Evolutionary conservation across 1,284 basidiomycete species (phyloP).

Genomic region (Puccinia novopanici): DNA sequence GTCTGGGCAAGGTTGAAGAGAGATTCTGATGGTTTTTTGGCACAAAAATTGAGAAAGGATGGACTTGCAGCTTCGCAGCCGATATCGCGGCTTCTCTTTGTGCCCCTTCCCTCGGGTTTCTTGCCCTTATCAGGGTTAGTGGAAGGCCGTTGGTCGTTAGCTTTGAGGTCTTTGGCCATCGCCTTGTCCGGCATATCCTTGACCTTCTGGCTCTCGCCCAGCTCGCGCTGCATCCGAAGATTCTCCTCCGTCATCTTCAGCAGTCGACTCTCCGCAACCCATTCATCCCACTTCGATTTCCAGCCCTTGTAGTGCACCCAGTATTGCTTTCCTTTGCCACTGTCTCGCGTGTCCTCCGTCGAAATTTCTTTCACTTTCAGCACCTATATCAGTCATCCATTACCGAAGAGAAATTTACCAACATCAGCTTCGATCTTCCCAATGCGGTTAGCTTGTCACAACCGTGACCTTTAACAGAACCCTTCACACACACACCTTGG

Average conservation of each 20-base stretch:
- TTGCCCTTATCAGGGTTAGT: conserved; percentile 60
- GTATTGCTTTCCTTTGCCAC: conserved; percentile 74
- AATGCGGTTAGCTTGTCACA: neutral
- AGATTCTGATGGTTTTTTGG: conserved; percentile 28
- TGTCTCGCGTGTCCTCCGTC: conserved; percentile 68
- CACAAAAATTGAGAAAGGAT: conserved; percentile 54
- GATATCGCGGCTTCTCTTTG: conserved; percentile 58
- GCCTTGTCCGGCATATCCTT: conserved; percentile 59
- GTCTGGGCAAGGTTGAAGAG: neutral
- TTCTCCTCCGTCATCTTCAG: conserved; percentile 86
- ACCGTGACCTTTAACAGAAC: neutral
- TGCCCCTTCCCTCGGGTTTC: conserved; percentile 56
- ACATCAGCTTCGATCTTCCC: neutral
- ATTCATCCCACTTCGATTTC: conserved; percentile 99
- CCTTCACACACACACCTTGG: conserved; percentile 65
- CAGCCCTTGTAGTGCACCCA: conserved; percentile 99
- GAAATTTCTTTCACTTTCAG: conserved; percentile 78
- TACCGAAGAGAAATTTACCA: neutral
- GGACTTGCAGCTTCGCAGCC: conserved; percentile 61
- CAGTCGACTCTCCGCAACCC: conserved; percentile 81
- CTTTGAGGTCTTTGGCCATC: conserved; percentile 58
- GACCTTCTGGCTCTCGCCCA: conserved; percentile 65
- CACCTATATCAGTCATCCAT: conserved; percentile 62
- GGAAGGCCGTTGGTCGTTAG: conserved; percentile 54
- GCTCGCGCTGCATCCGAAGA: conserved; percentile 70